Conservation (phyloP, 768 basidiomycete genomes). For the Auricularia heimuer region DNA sequence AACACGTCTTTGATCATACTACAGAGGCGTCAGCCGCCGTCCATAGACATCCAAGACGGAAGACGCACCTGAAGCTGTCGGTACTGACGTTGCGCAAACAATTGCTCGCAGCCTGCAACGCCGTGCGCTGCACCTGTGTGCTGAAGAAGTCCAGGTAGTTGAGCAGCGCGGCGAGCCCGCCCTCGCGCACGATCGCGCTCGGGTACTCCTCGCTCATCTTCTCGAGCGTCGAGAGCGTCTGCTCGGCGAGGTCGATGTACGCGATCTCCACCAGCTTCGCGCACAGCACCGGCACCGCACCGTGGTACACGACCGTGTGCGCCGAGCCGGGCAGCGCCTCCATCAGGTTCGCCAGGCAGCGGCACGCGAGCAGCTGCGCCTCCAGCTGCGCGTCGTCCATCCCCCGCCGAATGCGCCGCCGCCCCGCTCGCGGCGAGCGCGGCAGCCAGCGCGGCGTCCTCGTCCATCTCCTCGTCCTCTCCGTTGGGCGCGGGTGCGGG, state of each 20-base stretch:
- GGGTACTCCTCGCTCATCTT: slow-evolving; percentile 99
- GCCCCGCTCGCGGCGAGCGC: slow-evolving; percentile 76
- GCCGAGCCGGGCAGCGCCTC: slow-evolving; percentile 96
- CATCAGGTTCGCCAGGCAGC: slow-evolving; percentile 96
- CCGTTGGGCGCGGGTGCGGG: slow-evolving; percentile 7
- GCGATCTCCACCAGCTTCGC: slow-evolving; percentile 95
- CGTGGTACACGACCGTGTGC: slow-evolving; percentile 95
- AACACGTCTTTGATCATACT: slow-evolving; percentile 80
- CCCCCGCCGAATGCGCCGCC: slow-evolving; percentile 28
- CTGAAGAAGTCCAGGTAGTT: slow-evolving; percentile 98
- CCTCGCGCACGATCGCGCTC: slow-evolving; percentile 89
- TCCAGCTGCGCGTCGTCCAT: slow-evolving; percentile 32
- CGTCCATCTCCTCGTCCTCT: slow-evolving; percentile 34
- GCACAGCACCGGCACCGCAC: slow-evolving; percentile 96
- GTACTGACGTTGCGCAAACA: slow-evolving; percentile 88
- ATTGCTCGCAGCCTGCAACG: slow-evolving; percentile 20
- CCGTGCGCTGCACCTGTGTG: slow-evolving; percentile 28
- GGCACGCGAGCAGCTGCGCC: slow-evolving; percentile 90
- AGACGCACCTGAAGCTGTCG: slow-evolving; percentile 86
- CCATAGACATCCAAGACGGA: slow-evolving; percentile 85
- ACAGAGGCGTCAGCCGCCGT: not conserved
- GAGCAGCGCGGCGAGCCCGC: slow-evolving; percentile 84
- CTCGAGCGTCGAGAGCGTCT: slow-evolving; percentile 94
- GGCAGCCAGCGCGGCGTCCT: slow-evolving; percentile 83
- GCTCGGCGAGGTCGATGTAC: slow-evolving; percentile 96